Percentiles rank a stretch among this genome's conserved stretches.
These are phyloP conservation scores for Cercospora berteroae DNA, from an alignment of 2,329 filamentous ascomycete genomes.

Conservation along the genomic window DNA sequence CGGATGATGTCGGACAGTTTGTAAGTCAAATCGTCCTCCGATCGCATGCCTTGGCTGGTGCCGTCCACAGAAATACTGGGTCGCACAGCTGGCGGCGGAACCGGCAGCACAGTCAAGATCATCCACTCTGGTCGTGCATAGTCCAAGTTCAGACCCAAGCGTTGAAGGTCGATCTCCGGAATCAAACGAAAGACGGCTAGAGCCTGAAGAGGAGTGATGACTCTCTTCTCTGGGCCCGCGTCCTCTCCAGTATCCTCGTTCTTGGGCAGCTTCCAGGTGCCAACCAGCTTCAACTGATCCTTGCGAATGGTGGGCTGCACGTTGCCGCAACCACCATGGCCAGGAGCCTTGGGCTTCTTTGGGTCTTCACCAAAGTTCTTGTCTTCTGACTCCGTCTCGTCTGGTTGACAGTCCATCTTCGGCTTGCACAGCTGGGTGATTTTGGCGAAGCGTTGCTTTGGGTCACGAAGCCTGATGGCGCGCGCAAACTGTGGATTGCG, in stretches of 20 bases:
- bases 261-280: slow-evolving; percentile 68
- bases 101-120: slow-evolving; percentile 90
- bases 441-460: slow-evolving; percentile 88
- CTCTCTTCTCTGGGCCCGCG: slow-evolving; percentile 72
- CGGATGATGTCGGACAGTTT: slow-evolving; percentile 98
- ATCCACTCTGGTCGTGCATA: slow-evolving; percentile 98
- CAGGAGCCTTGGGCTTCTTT: slow-evolving; percentile 52
- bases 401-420: slow-evolving; percentile 79
- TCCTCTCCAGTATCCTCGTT: slow-evolving; percentile 66
- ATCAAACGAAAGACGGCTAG: slow-evolving; percentile 85
- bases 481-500: slow-evolving; percentile 78
- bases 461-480: slow-evolving; percentile 81
- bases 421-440: slow-evolving; percentile 92
- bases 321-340: slow-evolving; percentile 92
- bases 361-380: slow-evolving; percentile 65
- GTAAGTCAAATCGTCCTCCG: slow-evolving; percentile 98
- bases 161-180: slow-evolving; percentile 72
- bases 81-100: slow-evolving; percentile 91
- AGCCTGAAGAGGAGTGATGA: slow-evolving; percentile 79
- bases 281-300: slow-evolving; percentile 79
- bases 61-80: slow-evolving; percentile 97
- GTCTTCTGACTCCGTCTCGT: slow-evolving; percentile 68
- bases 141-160: slow-evolving; percentile 89
- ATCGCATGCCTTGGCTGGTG: slow-evolving; percentile 84
- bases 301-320: slow-evolving; percentile 83